Base-by-base conservation (phyloP, 106 monocot genomes). In the Dioscorea zingiberensis region DNA sequence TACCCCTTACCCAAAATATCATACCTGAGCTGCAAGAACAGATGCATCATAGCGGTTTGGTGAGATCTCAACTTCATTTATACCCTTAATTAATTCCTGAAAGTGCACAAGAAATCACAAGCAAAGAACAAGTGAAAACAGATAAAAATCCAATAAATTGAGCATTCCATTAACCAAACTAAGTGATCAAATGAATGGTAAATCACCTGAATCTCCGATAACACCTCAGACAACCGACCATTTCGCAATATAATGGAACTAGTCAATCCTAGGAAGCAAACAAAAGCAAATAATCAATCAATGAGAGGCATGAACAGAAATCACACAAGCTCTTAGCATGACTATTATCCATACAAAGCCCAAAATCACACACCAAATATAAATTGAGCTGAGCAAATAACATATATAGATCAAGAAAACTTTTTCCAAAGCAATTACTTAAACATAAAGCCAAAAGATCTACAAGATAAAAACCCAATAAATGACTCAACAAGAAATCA, bases 201-300 rank as follows among this genome's bases (percentile, higher is more conserved):
- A 71, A 15, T 64, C 54, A 93, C 93, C 83, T 88, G 93, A 66
- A 93, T 68, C 65, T 93, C 85, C 32, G 73, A 68, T 49, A 93
- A 64, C 45, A 93, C 78, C 59, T 88, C 93, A 8, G 93, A 85
- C 14, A 93, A 62, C 57, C 85, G 78, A 11, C 93, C 93, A 66
- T 78, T 93, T 65, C 70, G 83, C 80, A 93, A 68, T 14, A 93
- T 74, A 22, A 84, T 86, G 29, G 85, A 89, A 15, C 93, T 78
- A 59, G 93, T 89, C 71, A 93, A 60, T 74, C 93, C 93, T 70
- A 45, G 51, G 62, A 27, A 56, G 18, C 29, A 27, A 14, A 46
- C 38, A 38, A 38, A 38, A n/a, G n/a, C n/a, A n/a, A n/a, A n/a
- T n/a, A n/a, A n/a, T n/a, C 38, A 38, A 38, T 38, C 9, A 8